phyloP scores from a whole-genome alignment of 306 rosid genomes.

The Glycyrrhiza uralensis region DNA sequence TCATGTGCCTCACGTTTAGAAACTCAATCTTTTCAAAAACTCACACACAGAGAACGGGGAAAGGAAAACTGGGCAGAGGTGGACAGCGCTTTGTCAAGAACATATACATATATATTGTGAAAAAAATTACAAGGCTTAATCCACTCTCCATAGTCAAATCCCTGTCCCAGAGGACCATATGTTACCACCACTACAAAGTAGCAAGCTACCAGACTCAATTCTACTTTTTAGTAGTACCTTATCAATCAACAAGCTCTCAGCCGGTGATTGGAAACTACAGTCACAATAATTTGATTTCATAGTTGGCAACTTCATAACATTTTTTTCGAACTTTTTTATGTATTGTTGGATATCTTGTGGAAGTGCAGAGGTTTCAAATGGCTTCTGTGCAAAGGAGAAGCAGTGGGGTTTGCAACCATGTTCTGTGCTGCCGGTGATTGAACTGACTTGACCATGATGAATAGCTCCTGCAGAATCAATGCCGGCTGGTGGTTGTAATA shows the following conservation, averaged over 20 bases:
- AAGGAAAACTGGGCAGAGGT: no score
- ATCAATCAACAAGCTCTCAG: constrained; percentile 54
- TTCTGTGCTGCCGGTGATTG: constrained; percentile 27
- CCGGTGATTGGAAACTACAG: constrained; percentile 37
- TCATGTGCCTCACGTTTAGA: no score
- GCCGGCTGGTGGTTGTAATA: constrained; percentile 28
- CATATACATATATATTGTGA: constrained; percentile 1
- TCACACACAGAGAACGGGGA: no score
- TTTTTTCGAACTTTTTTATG: constrained; percentile 51
- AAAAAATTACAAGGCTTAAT: constrained; percentile 20
- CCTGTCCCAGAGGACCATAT: constrained; percentile 25
- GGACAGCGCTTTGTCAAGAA: no score
- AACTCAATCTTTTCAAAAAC: no score
- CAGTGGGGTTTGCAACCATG: constrained; percentile 35
- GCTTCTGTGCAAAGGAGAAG: constrained; percentile 61
- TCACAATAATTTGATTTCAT: constrained; percentile 42
- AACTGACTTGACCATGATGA: constrained; percentile 18
- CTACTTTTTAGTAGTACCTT: constrained; percentile 48
- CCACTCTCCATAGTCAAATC: neutral
- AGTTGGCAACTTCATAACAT: constrained; percentile 22
- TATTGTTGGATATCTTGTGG: constrained; percentile 60
- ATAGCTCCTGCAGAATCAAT: constrained; percentile 11
- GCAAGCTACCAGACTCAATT: constrained; percentile 59
- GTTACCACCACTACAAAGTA: constrained; percentile 52
- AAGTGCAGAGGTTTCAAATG: constrained; percentile 39